Base-by-base conservation (phyloP, 2,329 filamentous ascomycete species). In the Leptosphaerulina australis region DNA sequence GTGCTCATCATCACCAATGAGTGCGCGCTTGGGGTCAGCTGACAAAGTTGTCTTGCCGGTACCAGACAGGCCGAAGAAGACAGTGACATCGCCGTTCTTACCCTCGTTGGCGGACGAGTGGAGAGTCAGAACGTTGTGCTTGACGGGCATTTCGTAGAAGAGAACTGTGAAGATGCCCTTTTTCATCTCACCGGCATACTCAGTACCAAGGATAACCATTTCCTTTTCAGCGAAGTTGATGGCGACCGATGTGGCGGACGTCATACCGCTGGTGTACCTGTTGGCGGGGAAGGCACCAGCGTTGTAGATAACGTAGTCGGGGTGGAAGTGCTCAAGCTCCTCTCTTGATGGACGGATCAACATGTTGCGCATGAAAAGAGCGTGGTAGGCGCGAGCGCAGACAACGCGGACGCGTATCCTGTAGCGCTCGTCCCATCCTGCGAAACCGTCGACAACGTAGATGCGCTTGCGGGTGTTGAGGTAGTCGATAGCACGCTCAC, bases 351-450 rank as follows among this genome's bases (percentile, higher is more conserved):
- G 94, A 66, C 94, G 89, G 81, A 99, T 99, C 73, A 99, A 88
- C 94, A 99, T 99, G 84, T 99, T 99, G 74, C 92, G 90, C 94
- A 99, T 99, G 86, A 99, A 99, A 61, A 99, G 86, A 57, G 94
- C 94, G 84, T 99, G 94, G 84, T 99, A 99, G 77, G 94, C 94
- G 74, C 94, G 92, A 63, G 94, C 94, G 80, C 94, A 99, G 73
- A 99, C 92, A 60, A 99, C 93, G 71, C 94, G 92, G 68, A 99
- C 94, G 70, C 87, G 90, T 80, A 99, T 97, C 64, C 92, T 85
- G 83, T 99, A 99, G 76, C 94, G 92, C 81, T 95, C 88, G 69
- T 99, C 94, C 94, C 94, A 99, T 75, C 94, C 94, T 63, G 94
- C 94, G 74, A 88, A 99, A 61, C 94, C 94, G 75, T 99, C 94